These are phyloP conservation scores for Cladosporium phlei DNA, from an alignment of 2,329 filamentous ascomycete genomes.

Conservation along the genomic window DNA sequence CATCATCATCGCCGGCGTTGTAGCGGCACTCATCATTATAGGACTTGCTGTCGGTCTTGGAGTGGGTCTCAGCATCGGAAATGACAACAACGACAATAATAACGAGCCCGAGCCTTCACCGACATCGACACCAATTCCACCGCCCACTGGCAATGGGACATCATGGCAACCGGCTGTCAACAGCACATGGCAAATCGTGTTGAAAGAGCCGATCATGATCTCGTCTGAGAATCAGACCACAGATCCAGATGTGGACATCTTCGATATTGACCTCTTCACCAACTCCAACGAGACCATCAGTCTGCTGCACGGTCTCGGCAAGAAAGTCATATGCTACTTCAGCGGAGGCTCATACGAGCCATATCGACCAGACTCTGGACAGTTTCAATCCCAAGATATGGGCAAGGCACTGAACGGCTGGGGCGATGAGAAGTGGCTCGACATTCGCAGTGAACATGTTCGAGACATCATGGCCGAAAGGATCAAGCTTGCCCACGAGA, in stretches of 20 bases:
- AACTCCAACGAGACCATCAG: slow-evolving; percentile 45
- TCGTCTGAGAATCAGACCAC: slow-evolving; percentile 31
- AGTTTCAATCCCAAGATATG: slow-evolving; percentile 53
- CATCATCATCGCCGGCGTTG: slow-evolving; percentile 8
- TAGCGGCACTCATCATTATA: slow-evolving; percentile 11
- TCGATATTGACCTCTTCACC: slow-evolving; percentile 59
- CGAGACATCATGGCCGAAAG: slow-evolving; percentile 59
- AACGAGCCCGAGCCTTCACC: neutral
- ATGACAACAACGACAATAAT: neutral
- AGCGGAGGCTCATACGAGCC: slow-evolving; percentile 65
- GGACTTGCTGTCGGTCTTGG: slow-evolving; percentile 13
- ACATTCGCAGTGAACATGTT: slow-evolving; percentile 55
- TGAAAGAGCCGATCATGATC: slow-evolving; percentile 40
- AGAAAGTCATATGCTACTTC: slow-evolving; percentile 71
- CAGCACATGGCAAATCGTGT: slow-evolving; percentile 59
- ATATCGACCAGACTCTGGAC: slow-evolving; percentile 53
- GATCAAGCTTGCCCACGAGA: slow-evolving; percentile 52
- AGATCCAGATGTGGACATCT: slow-evolving; percentile 52
- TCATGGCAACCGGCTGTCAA: slow-evolving; percentile 44
- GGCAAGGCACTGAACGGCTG: slow-evolving; percentile 59
- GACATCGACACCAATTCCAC: neutral
- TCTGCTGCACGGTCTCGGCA: slow-evolving; percentile 46
- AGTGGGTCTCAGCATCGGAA: slow-evolving; percentile 10
- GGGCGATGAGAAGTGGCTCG: slow-evolving; percentile 64
- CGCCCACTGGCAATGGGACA: slow-evolving; percentile 8